Evolutionary conservation across 2,329 filamentous ascomycete species (phyloP), one percentile per base, ranked within the genome.

Genomic region (Exserohilum turcica): DNA sequence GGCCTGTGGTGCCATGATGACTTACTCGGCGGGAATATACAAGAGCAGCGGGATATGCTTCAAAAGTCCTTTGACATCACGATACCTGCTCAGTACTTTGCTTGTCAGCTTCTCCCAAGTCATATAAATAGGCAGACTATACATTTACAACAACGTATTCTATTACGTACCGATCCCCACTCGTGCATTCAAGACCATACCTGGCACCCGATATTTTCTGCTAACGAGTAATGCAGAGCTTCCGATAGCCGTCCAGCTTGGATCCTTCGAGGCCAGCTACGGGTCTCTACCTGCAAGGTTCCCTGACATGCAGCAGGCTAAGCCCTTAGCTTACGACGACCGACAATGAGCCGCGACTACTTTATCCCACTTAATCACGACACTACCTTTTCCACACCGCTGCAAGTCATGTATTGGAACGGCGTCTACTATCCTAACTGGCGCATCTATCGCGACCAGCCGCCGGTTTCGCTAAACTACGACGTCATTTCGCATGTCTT

Each of bases 361-460:
- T 64, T 61, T 60, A 56, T 43, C 47, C 59, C 49, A 43, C 59
- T 51, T 52, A 49, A 57, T 60, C 58, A 67, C 63, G 43, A 70
- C 63, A 65, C 48, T 61, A 48, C 52, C 45, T 67, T 67, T 59
- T 68, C 66, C 36, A 57, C 65, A 61, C 64, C 61, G 48, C 59
- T 65, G 39, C 54, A 71, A 65, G 65, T 59, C 27, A 76, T 77
- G 74, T 76, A 70, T 52, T 70, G 84, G 67, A 94, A 94, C 73
- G 90, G 87, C 18, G 88, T 91, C 15, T 94, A 93, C 76, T 94
- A 91, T 73, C 89, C 89, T n/a, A 93, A 91, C 74, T 86, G 85
- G 77, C 81, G 86, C 53, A 84, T 91, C 61, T 91, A 92, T 75
- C 81, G 82, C 51, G 84, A 87, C 59, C 85, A 90, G 64, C 88